phyloP scores from a whole-genome alignment of 2,329 filamentous ascomycete genomes.

The Magnaporthales sp. region DNA sequence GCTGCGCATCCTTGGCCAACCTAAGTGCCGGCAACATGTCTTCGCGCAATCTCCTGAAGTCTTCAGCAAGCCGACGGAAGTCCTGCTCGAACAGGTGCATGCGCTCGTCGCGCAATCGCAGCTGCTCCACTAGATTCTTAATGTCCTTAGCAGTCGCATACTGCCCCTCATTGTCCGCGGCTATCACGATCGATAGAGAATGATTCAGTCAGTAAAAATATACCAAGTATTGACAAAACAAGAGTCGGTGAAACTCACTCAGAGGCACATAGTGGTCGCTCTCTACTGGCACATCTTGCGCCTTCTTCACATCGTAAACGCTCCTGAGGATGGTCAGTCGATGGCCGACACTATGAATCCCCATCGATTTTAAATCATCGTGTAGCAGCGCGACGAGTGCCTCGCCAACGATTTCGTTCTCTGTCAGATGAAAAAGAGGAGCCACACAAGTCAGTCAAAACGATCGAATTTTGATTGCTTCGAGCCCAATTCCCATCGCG shows the following conservation, averaged over 20 bases:
- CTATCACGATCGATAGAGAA: conserved; percentile 33
- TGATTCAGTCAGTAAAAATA: neutral
- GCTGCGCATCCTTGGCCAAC: conserved; percentile 82
- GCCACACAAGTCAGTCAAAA: neutral
- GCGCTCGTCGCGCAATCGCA: conserved; percentile 82
- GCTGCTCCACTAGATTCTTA: conserved; percentile 79
- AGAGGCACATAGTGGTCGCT: conserved; percentile 88
- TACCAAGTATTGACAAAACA: neutral
- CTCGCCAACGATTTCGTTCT: conserved; percentile 91
- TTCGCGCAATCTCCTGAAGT: conserved; percentile 81
- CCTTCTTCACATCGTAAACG: conserved; percentile 93
- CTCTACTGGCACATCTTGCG: conserved; percentile 84
- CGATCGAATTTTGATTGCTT: neutral
- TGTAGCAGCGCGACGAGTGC: conserved; percentile 82
- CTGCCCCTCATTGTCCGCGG: conserved; percentile 79
- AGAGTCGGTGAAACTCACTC: conserved; percentile 48
- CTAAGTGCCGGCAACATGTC: conserved; percentile 87
- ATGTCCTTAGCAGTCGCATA: conserved; percentile 94
- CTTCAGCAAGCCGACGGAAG: conserved; percentile 73
- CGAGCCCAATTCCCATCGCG: no score
- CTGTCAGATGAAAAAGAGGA: conserved; percentile 31
- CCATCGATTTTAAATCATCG: conserved; percentile 92
- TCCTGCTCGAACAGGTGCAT: conserved; percentile 79
- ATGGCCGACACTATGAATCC: conserved; percentile 86
- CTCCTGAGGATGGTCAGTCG: conserved; percentile 90